Base-by-base conservation (phyloP, 1,139 yeast genomes). In the Torulaspora globosa region DNA sequence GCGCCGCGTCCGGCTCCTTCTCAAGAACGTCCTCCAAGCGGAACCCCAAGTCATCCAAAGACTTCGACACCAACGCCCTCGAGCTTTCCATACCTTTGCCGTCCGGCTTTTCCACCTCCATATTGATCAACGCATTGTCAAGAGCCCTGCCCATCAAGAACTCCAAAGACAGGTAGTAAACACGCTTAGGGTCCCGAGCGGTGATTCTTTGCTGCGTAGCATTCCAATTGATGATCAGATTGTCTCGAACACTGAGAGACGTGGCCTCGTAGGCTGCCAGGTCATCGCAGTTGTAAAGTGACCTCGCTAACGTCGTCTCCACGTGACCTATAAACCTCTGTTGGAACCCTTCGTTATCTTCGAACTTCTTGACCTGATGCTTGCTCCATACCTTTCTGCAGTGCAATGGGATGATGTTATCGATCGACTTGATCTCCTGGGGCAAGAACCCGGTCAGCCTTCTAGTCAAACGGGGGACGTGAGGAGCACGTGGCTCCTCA, bases 101-200 rank as follows among this genome's bases (percentile, higher is more conserved):
- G 24, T 62, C 65, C 33, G 63, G 44, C 39, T 28, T 51, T 12
- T 55, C 59, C 49, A 75, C 69, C 5, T 76, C 74, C 60, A 86
- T 75, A 67, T 90, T 90, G 68, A 88, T 84, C 70, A 90, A 72
- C 33, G 97, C 96, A 66, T 89, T 90, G 69, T 90, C 97, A 76
- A 90, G 75, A 41, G 97, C 96, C 60, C 96, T 78, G 39, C 97
- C 97, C 96, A 90, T 88, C 55, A 90, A 73, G 65, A 88, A 90
- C 69, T 90, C 97, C 57, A 90, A 73, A 2, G 95, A 85, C 53
- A 89, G 69, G 65, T 89, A 90, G 69, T 90, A 90, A 37, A 89
- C 83, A 54, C 97, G 74, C 70, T 90, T 90, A 44, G 87, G 88
- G 64, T 86, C 95, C 57, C 80, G 80, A 45, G 84, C 68, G 15